Evolutionary conservation across 225 moss, liverwort and hornwort species (phyloP).

Genomic region (Takakia lepidozioides): DNA sequence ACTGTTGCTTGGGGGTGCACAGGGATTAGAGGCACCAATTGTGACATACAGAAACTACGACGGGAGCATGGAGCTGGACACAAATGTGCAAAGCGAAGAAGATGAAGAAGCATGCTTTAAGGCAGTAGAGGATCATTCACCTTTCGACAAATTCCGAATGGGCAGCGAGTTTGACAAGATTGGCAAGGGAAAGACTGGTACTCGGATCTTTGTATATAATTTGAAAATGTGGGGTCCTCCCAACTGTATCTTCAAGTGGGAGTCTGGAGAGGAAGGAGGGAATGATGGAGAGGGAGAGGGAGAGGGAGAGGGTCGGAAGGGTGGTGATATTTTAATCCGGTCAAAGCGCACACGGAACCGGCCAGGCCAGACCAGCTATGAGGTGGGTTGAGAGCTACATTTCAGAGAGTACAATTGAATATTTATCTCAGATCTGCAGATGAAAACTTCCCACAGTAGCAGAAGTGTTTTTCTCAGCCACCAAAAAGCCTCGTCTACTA

Average conservation of each 20-base stretch:
- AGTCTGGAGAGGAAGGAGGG: slow-evolving; percentile 8
- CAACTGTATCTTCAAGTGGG: slow-evolving; percentile 53
- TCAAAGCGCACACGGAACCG: slow-evolving; percentile 60
- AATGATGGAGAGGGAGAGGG: slow-evolving; percentile 4
- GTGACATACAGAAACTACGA: slow-evolving; percentile 63
- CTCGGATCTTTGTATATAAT: slow-evolving; percentile 66
- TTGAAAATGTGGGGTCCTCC: slow-evolving; percentile 59
- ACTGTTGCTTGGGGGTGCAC: background rate
- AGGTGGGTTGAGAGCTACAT: slow-evolving; percentile 14
- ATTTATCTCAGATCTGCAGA: no score
- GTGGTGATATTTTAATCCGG: slow-evolving; percentile 50
- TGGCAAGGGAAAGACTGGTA: slow-evolving; percentile 44
- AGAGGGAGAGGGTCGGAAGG: background rate
- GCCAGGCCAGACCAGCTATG: slow-evolving; percentile 67
- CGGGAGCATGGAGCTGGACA: slow-evolving; percentile 59
- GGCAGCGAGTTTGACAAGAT: slow-evolving; percentile 78
- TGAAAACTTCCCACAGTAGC: no score
- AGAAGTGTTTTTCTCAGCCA: no score
- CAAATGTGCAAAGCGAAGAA: slow-evolving; percentile 33
- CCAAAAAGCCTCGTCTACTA: no score
- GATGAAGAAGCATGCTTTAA: slow-evolving; percentile 46
- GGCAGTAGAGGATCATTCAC: slow-evolving; percentile 62
- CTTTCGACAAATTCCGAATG: slow-evolving; percentile 55
- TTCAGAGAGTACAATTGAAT: background rate
- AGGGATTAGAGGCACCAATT: slow-evolving; percentile 78